Percentiles rank a stretch among this genome's conserved stretches.
These are phyloP conservation scores for Huntiella decipiens DNA, from an alignment of 2,329 filamentous ascomycete species.

Conservation along the genomic window DNA sequence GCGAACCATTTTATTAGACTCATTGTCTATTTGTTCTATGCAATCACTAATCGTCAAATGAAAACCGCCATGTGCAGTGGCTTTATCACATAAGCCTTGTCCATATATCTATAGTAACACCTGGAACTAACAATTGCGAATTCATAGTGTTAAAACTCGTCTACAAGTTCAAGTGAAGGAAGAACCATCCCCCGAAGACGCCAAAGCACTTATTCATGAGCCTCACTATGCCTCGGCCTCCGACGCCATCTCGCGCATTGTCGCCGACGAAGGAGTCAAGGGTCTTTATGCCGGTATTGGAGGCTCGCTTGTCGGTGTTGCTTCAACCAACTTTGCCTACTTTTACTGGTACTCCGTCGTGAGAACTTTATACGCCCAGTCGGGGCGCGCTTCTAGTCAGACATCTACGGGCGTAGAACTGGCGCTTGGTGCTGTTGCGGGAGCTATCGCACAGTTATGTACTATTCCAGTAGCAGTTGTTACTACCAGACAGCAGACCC, in stretches of 20 bases:
- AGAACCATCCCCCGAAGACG: constrained; percentile 23
- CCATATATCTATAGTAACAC: too few species aligned
- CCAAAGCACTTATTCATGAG: constrained; percentile 22
- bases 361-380: constrained; percentile 55
- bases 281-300: constrained; percentile 82
- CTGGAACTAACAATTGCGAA: not conserved
- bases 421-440: constrained; percentile 66
- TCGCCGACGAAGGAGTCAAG: constrained; percentile 55
- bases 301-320: constrained; percentile 74
- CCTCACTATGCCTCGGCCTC: constrained; percentile 71
- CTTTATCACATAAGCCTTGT: too few species aligned
- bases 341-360: constrained; percentile 98
- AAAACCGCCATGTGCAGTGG: too few species aligned
- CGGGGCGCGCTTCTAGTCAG: constrained; percentile 28
- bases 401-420: constrained; percentile 72
- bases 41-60: too few species aligned
- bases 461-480: constrained; percentile 93
- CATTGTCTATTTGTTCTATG: too few species aligned
- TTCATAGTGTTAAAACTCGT: constrained; percentile 70
- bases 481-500: constrained; percentile 90
- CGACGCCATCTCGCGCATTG: constrained; percentile 75
- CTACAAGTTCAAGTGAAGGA: constrained; percentile 68
- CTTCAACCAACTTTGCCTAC: constrained; percentile 96
- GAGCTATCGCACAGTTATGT: constrained; percentile 82
- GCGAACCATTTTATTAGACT: too few species aligned